These are phyloP conservation scores for Nepenthes mirabilis DNA, from an alignment of 148 eudicot genomes.

Conservation along the genomic window DNA sequence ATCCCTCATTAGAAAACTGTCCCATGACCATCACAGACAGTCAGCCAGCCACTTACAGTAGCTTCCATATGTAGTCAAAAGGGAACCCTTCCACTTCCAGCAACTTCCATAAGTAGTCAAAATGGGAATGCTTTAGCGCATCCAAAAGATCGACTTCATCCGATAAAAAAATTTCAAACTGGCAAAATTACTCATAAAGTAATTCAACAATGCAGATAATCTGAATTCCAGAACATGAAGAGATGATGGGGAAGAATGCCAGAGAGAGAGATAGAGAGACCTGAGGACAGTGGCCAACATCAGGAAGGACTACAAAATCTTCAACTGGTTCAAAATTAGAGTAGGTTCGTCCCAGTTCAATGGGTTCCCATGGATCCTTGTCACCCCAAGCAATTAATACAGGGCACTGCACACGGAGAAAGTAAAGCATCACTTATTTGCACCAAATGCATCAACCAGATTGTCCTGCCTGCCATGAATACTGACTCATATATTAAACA, in stretches of 20 bases:
- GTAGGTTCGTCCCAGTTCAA: constrained; percentile 79
- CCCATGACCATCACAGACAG: too few species aligned
- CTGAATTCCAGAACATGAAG: background rate
- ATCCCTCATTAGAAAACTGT: too few species aligned
- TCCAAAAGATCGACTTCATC: too few species aligned
- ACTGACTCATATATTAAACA: too few species aligned
- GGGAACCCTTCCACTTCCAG: too few species aligned
- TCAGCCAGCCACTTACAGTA: too few species aligned
- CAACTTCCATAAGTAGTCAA: too few species aligned
- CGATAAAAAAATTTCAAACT: background rate
- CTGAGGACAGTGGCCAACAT: constrained; percentile 99
- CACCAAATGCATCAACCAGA: background rate
- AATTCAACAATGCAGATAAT: background rate
- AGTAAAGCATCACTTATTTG: background rate
- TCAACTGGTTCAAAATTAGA: constrained; percentile 58
- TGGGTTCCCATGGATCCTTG: constrained; percentile 99
- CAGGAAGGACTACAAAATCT: constrained; percentile 75
- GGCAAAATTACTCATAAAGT: background rate
- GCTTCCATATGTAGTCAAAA: too few species aligned
- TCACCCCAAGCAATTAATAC: constrained; percentile 97
- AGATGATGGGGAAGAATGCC: constrained; percentile 1
- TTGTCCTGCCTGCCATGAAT: background rate
- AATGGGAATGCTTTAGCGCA: too few species aligned
- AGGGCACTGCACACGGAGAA: constrained; percentile 51
- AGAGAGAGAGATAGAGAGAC: constrained; percentile 24